Evolutionary conservation across 495 filamentous ascomycete species (phyloP), one percentile per base, ranked within the genome.

Genomic region (Bombardia bombarda): DNA sequence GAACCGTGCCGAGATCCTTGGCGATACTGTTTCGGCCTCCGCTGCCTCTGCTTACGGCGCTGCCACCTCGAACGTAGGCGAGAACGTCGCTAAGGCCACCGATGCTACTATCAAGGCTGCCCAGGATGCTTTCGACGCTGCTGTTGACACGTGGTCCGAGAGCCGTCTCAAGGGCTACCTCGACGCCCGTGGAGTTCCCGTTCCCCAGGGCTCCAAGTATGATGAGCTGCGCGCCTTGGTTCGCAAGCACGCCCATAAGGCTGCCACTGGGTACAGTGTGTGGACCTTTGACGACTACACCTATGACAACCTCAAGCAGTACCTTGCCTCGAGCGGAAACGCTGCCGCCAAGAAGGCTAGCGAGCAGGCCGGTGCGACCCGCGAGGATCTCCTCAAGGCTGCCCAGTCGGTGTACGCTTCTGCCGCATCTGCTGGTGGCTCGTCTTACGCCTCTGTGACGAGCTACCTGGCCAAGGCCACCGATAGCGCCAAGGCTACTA

Each of bases 281-380:
- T 90, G 87, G 84, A 90, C 81, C 24, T 92, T 88, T 62, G 84
- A 92, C 52, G 87, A 87, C 38, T 84, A 83, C 69, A 84, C 82
- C 8, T 75, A 74, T 46, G 84, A 90, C 20, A 84, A 87, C 60
- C 63, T 93, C 31, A 80, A 79, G 65, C 71, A 76, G 33, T 93
- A 86, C 48, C 69, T 93, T 4, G 69, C 73, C 3, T 68, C 69
- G 10, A 66, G 62, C 42, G 74, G 73, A 7, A 61, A 79, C 41
- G 68, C 69, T 5, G 77, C 85, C 24, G 87, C 84, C 20, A 66
- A 82, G 54, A 87, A 86, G 65, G 74, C 70, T 3, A 73, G 75
- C 16, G 70, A 82, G 48, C 78, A 82, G 55, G 71, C 77, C 23
- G 74, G 69, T 51, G 77, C 78, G 21, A 82, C 78, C 18, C 81